phyloP scores from a whole-genome alignment of 306 rosid species.

The Cucurbita moschata region DNA sequence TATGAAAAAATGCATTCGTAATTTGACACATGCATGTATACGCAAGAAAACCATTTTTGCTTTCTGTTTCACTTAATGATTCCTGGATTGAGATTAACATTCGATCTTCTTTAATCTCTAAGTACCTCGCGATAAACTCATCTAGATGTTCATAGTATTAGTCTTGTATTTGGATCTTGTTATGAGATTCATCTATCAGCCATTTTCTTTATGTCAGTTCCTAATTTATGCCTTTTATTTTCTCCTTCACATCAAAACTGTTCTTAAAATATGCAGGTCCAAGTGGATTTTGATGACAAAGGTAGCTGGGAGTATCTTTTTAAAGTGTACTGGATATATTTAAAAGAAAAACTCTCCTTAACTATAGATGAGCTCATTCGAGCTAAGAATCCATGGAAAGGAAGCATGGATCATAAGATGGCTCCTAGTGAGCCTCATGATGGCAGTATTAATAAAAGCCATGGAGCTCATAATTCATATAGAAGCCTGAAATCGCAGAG shows the following conservation, averaged over 20 bases:
- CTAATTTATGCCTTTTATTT: not conserved
- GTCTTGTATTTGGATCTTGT: not conserved
- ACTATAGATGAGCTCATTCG: constrained; percentile 58
- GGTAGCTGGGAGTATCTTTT: constrained; percentile 99
- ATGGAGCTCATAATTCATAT: constrained; percentile 37
- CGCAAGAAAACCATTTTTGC: not conserved
- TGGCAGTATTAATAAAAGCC: constrained; percentile 32
- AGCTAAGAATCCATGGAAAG: constrained; percentile 62
- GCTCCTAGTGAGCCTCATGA: constrained; percentile 24
- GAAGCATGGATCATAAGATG: constrained; percentile 22
- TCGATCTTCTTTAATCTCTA: not conserved
- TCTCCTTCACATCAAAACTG: not conserved
- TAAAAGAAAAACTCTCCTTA: constrained; percentile 65
- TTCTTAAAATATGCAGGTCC: constrained; percentile 20
- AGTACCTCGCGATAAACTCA: not conserved
- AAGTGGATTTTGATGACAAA: constrained; percentile 93
- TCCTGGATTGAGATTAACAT: not conserved
- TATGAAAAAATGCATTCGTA: not conserved
- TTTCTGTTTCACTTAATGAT: not conserved
- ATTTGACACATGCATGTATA: not conserved
- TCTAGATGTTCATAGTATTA: not conserved
- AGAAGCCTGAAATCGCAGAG: constrained; percentile 24
- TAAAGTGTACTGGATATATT: constrained; percentile 76
- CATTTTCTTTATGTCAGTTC: not conserved
- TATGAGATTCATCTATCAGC: not conserved